Evolutionary conservation across 1,284 basidiomycete species (phyloP).

Genomic region (Naganishia sp.): DNA sequence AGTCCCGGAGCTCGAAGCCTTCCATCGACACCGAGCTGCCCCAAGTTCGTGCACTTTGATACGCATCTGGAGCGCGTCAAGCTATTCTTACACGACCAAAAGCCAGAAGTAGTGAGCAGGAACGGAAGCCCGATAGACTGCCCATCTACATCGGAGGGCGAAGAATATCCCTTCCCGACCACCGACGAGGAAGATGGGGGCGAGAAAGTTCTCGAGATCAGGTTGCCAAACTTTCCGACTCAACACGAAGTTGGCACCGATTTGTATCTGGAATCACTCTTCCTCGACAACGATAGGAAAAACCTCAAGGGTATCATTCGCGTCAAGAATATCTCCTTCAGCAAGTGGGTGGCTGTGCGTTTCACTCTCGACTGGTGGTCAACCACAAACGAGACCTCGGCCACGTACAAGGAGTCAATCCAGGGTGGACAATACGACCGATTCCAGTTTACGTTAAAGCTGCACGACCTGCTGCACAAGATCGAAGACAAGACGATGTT

Average conservation of each 20-base stretch:
- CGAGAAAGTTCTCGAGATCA: slow-evolving; percentile 50
- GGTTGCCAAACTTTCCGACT: slow-evolving; percentile 60
- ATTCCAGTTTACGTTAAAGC: slow-evolving; percentile 59
- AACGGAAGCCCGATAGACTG: slow-evolving; percentile 82
- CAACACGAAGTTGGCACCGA: slow-evolving; percentile 54
- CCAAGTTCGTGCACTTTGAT: slow-evolving; percentile 91
- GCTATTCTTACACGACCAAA: slow-evolving; percentile 88
- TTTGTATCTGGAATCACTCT: slow-evolving; percentile 60
- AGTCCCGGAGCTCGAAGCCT: slow-evolving; percentile 58
- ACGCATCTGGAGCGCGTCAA: slow-evolving; percentile 82
- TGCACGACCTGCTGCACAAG: slow-evolving; percentile 58
- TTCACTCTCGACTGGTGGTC: slow-evolving; percentile 96
- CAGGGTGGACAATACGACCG: slow-evolving; percentile 64
- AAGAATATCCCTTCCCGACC: slow-evolving; percentile 59
- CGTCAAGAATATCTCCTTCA: slow-evolving; percentile 81
- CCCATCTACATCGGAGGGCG: slow-evolving; percentile 77
- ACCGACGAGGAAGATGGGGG: slow-evolving; percentile 54
- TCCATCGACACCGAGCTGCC: slow-evolving; percentile 66
- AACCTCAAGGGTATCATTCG: slow-evolving; percentile 70
- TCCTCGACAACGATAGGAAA: slow-evolving; percentile 64
- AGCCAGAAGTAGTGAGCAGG: slow-evolving; percentile 86
- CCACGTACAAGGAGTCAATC: slow-evolving; percentile 69
- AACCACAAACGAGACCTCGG: slow-evolving; percentile 89
- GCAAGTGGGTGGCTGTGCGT: slow-evolving; percentile 83
- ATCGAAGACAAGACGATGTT: slow-evolving; percentile 85